Evolutionary conservation across 1,139 yeast species (phyloP), one percentile per base, ranked within the genome.

Genomic region (Meyerozyma elateridarum): DNA sequence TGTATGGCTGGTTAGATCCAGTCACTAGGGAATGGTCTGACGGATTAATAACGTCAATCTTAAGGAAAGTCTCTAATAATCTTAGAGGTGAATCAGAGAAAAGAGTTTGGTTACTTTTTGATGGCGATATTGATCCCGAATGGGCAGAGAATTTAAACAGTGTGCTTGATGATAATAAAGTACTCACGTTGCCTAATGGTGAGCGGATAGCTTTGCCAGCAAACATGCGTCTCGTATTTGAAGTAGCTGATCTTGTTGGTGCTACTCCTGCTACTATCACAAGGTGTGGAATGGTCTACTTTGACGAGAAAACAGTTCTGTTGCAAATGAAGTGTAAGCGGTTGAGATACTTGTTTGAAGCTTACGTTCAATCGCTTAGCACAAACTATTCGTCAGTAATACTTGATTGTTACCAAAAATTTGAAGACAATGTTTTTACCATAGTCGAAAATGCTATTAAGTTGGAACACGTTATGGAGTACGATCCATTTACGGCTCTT

Each of bases 141-240:
- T 91, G 96, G 95, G 88, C 88, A 1, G 98, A 91, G 48, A 84
- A 84, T 39, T 62, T 91, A 43, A 91, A 91, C 55, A 82, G 95
- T 61, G 93, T 88, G 8, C 64, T 91, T 20, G 98, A 91, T 56
- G 97, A 91, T 46, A 91, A 88, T 52, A 78, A 73, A 43, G 47
- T 84, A 1, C 59, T 89, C 32, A 88, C 97, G 0, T 64, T 91
- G 12, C 94, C 97, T 0, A 88, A 79, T 50, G 97, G 97, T 27
- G 97, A 91, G 49, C 71, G 96, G 22, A 53, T 91, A 7, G 62
- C 70, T 1, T 54, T 91, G 4, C 88, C 95, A 0, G 48, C 59
- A 0, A 81, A 80, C 45, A 71, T 85, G 2, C 66, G 76, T 20
- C 54, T 91, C 15, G 45, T 88, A 0, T 88, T 91, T 58, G 98